Evolutionary conservation across 805 yeast species (phyloP).

Genomic region (Cyberlindnera subsufficiens): DNA sequence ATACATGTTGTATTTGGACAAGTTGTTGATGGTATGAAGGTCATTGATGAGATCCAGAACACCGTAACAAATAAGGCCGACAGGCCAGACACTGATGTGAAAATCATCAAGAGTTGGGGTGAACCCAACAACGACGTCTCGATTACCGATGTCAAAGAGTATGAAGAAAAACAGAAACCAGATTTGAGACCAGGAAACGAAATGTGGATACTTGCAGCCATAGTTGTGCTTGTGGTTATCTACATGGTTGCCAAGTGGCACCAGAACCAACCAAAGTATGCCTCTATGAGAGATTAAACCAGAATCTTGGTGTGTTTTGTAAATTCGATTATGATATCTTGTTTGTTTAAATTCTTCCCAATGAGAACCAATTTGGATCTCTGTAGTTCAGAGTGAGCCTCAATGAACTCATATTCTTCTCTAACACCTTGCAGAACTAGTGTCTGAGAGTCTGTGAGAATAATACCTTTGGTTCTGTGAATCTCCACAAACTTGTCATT

Average conservation of each 20-base stretch:
- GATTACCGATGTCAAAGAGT: conserved; percentile 16
- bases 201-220: conserved; percentile 13
- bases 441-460: conserved; percentile 34
- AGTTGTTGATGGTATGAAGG: conserved; percentile 58
- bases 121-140: conserved; percentile 20
- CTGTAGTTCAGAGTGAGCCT: conserved; percentile 30
- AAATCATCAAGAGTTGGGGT: conserved; percentile 30
- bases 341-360: conserved; percentile 53
- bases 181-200: conserved; percentile 8
- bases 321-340: conserved; percentile 31
- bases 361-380: conserved; percentile 65
- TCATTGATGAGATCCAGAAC: conserved; percentile 50
- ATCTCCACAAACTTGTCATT: conserved; percentile 50
- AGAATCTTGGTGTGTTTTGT: conserved; percentile 6
- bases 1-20: conserved; percentile 77
- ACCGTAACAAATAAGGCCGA: conserved; percentile 38
- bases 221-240: conserved; percentile 11
- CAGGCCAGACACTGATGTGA: conserved; percentile 40
- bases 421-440: conserved; percentile 77
- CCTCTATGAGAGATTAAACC: conserved; percentile 21
- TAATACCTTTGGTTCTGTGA: conserved; percentile 77
- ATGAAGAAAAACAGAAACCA: conserved; percentile 10
- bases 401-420: conserved; percentile 79
- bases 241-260: conserved; percentile 15
- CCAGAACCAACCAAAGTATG: conserved; percentile 14